Conservation (phyloP, 768 basidiomycete genomes). For the Mycena indigotica region DNA sequence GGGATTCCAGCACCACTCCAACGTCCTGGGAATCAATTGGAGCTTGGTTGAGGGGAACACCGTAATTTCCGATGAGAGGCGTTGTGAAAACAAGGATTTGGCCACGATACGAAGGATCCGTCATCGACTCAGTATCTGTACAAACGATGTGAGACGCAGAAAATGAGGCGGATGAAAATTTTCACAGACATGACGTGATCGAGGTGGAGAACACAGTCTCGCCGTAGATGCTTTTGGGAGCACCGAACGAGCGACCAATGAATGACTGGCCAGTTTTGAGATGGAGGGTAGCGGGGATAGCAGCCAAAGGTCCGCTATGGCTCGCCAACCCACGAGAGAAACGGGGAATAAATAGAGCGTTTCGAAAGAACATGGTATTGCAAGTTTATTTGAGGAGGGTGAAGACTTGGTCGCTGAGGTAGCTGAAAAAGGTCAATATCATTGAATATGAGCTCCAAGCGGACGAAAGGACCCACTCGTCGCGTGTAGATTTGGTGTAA, state of each 20-base stretch:
- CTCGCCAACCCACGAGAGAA: constrained; percentile 68
- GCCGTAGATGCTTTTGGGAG: constrained; percentile 83
- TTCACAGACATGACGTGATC: constrained; percentile 88
- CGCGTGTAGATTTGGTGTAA: constrained; percentile 84
- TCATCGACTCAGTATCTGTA: constrained; percentile 99
- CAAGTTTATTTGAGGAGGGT: constrained; percentile 52
- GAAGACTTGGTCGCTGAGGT: constrained; percentile 90
- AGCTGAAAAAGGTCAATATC: constrained; percentile 51
- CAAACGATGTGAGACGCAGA: constrained; percentile 9
- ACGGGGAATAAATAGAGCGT: constrained; percentile 50
- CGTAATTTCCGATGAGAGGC: constrained; percentile 98
- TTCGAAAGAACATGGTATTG: constrained; percentile 58
- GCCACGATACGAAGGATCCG: constrained; percentile 96
- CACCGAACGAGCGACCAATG: constrained; percentile 86
- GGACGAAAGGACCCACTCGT: constrained; percentile 62
- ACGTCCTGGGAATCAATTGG: constrained; percentile 75
- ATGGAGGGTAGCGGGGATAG: constrained; percentile 82
- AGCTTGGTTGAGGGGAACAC: constrained; percentile 82
- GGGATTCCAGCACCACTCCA: constrained; percentile 87
- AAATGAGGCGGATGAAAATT: background rate
- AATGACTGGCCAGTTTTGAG: constrained; percentile 95
- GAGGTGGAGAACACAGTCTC: constrained; percentile 99
- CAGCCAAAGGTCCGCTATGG: constrained; percentile 50
- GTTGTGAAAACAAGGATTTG: constrained; percentile 99
- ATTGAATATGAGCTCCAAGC: constrained; percentile 1